Evolutionary conservation across 345 rosid species (phyloP), one percentile per base, ranked within the genome.

Genomic region (Durio zibethinus): DNA sequence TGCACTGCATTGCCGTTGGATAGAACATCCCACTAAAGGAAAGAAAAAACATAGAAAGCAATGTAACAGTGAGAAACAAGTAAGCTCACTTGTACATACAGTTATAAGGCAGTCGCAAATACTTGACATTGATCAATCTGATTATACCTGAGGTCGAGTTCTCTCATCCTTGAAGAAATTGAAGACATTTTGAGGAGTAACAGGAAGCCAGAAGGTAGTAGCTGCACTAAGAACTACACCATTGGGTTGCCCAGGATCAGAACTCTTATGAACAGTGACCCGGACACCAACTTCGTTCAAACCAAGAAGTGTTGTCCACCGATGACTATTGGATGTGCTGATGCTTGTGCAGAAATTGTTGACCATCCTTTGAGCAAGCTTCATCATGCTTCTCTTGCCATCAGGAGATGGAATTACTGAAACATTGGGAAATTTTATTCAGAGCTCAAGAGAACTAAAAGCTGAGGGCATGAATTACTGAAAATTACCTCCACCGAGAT

Each of bases 311-410:
- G 93, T 80, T 8, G 91, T 87, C 89, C 97, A 87, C 36, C 81
- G 84, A 33, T 91, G 91, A 82, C 89, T 87, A 76, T 83, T 91
- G 0, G 99, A 93, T 9, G 93, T 88, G 83, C 97, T 86, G 29
- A 92, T 89, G 86, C 99, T 92, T 10, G 86, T 62, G 73, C 98
- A 93, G 82, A 90, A 96, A 80, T 78, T 96, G 79, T 76, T 91
- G 10, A 92, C 87, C 99, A 96, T 96, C 82, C 97, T 89, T 76
- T 92, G 98, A 38, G 95, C 89, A 76, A 96, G 98, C 82, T 88
- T 93, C 99, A 96, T 96, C 97, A 93, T 88, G 87, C 97, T 91
- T 82, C 90, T 84, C 85, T 93, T 96, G 64, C 98, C 99, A 33
- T 93, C 99, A 0, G 89, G 87, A 0, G 92, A 89, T 33, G 98